phyloP scores from a whole-genome alignment of 2,329 filamentous ascomycete species.

The Monilinia fructicola region DNA sequence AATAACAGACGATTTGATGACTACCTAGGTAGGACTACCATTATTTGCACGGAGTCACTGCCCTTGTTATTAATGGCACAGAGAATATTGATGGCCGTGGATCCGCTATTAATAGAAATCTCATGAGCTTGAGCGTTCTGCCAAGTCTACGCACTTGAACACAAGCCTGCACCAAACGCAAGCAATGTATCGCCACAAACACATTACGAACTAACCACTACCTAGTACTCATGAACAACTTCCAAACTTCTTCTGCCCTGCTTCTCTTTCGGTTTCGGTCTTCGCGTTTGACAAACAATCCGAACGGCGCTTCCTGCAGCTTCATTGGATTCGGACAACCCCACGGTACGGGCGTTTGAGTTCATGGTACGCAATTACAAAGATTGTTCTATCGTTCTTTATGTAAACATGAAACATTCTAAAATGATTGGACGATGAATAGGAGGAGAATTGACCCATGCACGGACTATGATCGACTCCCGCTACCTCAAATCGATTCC shows the following conservation, averaged over 20 bases:
- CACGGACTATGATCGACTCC: constrained; percentile 11
- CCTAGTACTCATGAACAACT: background rate
- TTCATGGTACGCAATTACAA: background rate
- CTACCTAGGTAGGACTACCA: no score
- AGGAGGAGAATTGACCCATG: background rate
- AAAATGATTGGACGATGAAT: constrained; percentile 2
- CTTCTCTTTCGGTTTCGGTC: constrained; percentile 16
- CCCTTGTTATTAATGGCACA: background rate
- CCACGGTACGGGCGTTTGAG: constrained; percentile 15
- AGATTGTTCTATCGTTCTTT: background rate
- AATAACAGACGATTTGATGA: background rate
- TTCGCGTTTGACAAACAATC: constrained; percentile 17
- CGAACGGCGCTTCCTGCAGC: background rate
- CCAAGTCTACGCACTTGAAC: background rate
- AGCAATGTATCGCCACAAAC: background rate
- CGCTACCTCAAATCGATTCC: background rate
- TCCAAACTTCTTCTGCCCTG: background rate
- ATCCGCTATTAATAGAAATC: background rate
- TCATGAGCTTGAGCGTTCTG: background rate
- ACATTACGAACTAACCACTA: no score
- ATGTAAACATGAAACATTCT: constrained; percentile 5
- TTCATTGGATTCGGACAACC: constrained; percentile 18
- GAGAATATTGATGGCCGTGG: no score
- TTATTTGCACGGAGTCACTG: background rate
- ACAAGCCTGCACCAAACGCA: background rate